Conservation (phyloP, 805 yeast genomes). For the Spathaspora girioi region DNA sequence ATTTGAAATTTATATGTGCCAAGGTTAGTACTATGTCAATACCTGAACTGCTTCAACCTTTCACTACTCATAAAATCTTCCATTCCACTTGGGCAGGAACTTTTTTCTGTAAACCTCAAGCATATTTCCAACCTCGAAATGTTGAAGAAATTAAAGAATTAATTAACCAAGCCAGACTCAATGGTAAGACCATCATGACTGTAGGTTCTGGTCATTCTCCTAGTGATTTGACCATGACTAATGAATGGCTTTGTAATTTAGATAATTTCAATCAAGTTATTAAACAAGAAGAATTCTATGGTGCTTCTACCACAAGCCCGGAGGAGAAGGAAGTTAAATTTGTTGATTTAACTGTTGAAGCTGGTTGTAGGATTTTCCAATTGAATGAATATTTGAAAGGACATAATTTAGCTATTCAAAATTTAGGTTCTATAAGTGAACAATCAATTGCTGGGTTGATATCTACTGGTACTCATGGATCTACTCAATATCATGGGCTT, state of each 20-base stretch:
- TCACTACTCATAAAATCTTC: conserved; percentile 36
- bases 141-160: conserved; percentile 66
- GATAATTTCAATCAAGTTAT: conserved; percentile 68
- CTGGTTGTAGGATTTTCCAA: conserved; percentile 79
- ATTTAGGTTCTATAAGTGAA: conserved; percentile 88
- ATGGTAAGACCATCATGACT: conserved; percentile 66
- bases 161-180: conserved; percentile 59
- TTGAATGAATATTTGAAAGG: conserved; percentile 63
- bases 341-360: conserved; percentile 92
- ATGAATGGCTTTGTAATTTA: conserved; percentile 83
- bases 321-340: conserved; percentile 46
- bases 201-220: conserved; percentile 97
- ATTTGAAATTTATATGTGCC: neutral
- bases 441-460: conserved; percentile 95
- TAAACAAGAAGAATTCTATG: conserved; percentile 40
- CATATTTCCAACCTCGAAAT: conserved; percentile 72
- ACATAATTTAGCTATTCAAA: conserved; percentile 78
- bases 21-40: conserved; percentile 16
- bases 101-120: conserved; percentile 69
- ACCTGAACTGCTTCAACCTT: conserved; percentile 29
- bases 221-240: conserved; percentile 81
- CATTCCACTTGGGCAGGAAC: conserved; percentile 92
- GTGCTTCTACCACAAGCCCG: conserved; percentile 25
- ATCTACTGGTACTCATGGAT: conserved; percentile 96
- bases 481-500: conserved; percentile 88